phyloP scores from a whole-genome alignment of 1,284 basidiomycete genomes.

The Cerrena zonata region DNA sequence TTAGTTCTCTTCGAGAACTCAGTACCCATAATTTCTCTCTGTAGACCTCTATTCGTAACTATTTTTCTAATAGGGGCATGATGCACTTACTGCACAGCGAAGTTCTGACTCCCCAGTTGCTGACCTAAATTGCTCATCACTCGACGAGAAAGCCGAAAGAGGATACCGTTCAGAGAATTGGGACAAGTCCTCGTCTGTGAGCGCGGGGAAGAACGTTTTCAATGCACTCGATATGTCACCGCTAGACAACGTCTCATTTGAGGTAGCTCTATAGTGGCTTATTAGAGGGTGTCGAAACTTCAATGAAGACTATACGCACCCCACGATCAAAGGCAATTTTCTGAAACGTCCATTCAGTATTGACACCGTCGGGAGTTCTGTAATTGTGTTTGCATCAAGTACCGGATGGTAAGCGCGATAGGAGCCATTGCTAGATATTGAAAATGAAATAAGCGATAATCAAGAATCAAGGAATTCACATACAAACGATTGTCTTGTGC shows the following conservation, averaged over 20 bases:
- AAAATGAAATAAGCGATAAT: too few relatives aligned
- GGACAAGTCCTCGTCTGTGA: constrained; percentile 34
- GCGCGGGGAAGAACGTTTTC: constrained; percentile 38
- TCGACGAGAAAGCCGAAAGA: constrained; percentile 33
- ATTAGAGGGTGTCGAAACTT: not conserved
- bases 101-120: constrained; percentile 46
- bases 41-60: not conserved
- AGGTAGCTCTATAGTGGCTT: constrained; percentile 37
- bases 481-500: constrained; percentile 47
- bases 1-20: constrained; percentile 29
- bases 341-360: constrained; percentile 44
- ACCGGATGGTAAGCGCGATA: constrained; percentile 39
- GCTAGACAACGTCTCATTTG: constrained; percentile 46
- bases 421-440: constrained; percentile 32
- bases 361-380: constrained; percentile 37
- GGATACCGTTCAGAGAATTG: constrained; percentile 38
- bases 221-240: constrained; percentile 33
- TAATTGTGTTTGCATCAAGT: too few relatives aligned
- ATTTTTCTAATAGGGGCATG: not conserved
- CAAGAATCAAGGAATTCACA: not conserved
- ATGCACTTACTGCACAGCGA: constrained; percentile 45
- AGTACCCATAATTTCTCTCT: constrained; percentile 36
- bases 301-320: constrained; percentile 32
- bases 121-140: constrained; percentile 35
- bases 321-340: constrained; percentile 51